A percentile compares a stretch with the other conserved stretches of the same genome.
Evolutionary conservation across 2,329 filamentous ascomycete genomes (phyloP).

Genomic region (Metarhizium guizhouense): DNA sequence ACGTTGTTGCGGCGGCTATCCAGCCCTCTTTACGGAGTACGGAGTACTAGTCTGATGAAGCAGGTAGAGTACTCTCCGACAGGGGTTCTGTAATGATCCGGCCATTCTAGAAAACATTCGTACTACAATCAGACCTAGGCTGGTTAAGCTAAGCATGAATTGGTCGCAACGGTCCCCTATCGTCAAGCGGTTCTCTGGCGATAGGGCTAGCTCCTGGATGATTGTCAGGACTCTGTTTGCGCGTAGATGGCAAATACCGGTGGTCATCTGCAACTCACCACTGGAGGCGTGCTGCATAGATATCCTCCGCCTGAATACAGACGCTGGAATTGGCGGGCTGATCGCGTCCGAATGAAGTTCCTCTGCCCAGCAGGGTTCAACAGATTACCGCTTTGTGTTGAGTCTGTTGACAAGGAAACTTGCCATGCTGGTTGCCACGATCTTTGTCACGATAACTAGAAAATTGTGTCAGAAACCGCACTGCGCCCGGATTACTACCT

Average conservation of each 20-base stretch:
- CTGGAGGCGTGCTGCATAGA: not conserved
- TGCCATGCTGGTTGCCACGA: too few species aligned
- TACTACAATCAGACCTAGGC: too few species aligned
- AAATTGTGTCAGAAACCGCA: not conserved
- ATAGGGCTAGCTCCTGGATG: too few species aligned
- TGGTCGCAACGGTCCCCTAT: too few species aligned
- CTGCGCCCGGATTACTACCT: too few species aligned
- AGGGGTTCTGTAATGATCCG: too few species aligned
- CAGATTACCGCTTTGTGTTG: not conserved
- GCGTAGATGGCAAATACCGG: not conserved
- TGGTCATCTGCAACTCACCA: not conserved
- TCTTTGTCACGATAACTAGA: not conserved
- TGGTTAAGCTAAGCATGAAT: too few species aligned
- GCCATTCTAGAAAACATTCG: too few species aligned
- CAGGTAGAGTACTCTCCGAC: too few species aligned
- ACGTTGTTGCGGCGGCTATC: not conserved
- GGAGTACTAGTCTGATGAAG: too few species aligned
- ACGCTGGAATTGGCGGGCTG: not conserved
- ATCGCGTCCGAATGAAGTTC: not conserved
- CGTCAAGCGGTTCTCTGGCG: too few species aligned
- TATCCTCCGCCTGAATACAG: not conserved
- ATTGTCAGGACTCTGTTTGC: not conserved
- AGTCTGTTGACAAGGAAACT: not conserved
- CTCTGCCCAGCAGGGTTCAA: not conserved
- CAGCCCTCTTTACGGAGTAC: too few species aligned